Conservation (phyloP, 306 rosid species). For the Mimosa pudica region DNA sequence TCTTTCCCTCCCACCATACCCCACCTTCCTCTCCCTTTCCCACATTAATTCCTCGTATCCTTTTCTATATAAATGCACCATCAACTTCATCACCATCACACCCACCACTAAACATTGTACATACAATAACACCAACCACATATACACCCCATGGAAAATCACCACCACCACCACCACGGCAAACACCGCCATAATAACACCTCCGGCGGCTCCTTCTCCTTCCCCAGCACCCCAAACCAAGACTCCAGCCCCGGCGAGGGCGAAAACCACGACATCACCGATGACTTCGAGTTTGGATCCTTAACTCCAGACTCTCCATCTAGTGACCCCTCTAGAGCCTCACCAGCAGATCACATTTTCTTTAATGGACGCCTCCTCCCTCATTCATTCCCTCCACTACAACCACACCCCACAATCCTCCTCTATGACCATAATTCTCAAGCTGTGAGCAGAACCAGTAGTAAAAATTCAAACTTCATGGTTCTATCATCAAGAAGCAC, state of each 20-base stretch:
- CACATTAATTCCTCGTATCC: not conserved
- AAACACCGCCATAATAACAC: constrained; percentile 24
- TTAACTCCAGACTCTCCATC: constrained; percentile 71
- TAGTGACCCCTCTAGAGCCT: constrained; percentile 49
- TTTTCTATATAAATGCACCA: not conserved
- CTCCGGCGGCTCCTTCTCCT: constrained; percentile 66
- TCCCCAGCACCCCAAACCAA: constrained; percentile 64
- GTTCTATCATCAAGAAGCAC: constrained; percentile 66
- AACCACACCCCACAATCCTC: constrained; percentile 21
- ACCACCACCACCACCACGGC: not conserved
- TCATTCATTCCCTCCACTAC: constrained; percentile 63
- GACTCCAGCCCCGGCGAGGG: constrained; percentile 28
- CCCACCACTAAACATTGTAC: not conserved
- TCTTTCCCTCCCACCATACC: constrained; percentile 1
- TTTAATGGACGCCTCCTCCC: constrained; percentile 83
- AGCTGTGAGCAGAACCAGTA: constrained; percentile 25
- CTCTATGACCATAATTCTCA: constrained; percentile 26
- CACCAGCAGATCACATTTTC: constrained; percentile 90
- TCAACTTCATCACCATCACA: not conserved
- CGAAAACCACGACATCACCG: not conserved
- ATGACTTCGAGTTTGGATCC: constrained; percentile 67
- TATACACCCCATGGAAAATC: constrained; percentile 41
- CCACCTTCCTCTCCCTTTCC: not conserved
- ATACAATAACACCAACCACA: not conserved
- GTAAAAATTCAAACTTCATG: constrained; percentile 34